Evolutionary conservation across 345 rosid species (phyloP).

Genomic region (Psidium friedrichsthalianum): DNA sequence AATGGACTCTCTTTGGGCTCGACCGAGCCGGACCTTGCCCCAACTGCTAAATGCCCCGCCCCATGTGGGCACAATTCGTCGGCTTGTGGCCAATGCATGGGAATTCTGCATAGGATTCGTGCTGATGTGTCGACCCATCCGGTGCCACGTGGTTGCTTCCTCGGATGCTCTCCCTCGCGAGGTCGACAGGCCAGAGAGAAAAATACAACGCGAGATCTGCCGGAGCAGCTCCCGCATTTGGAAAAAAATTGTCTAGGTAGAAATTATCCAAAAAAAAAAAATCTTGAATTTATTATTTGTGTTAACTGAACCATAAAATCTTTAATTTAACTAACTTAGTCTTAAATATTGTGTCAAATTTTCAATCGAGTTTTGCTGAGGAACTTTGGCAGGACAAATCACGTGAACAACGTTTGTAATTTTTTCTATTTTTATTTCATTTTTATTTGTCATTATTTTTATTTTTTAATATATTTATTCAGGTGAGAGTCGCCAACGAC

Average conservation of each 20-base stretch:
- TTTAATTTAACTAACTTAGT: no score
- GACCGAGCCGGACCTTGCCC: neutral
- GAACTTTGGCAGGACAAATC: no score
- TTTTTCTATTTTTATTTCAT: no score
- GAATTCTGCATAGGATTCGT: neutral
- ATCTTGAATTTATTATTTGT: no score
- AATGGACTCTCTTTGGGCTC: neutral
- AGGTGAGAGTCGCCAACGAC: no score
- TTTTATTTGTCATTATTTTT: no score
- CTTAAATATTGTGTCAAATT: no score
- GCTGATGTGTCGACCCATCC: neutral
- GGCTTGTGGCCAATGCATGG: neutral
- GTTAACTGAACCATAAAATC: no score
- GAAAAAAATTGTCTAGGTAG: neutral
- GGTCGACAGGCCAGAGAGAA: neutral
- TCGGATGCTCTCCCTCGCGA: neutral
- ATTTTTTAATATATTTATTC: no score
- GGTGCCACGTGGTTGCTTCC: constrained; percentile 1
- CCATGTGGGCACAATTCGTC: constrained; percentile 20
- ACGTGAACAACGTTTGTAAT: no score
- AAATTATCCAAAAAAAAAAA: no score
- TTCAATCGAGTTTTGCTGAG: no score
- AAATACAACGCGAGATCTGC: neutral
- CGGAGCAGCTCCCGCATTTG: neutral
- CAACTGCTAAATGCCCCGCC: neutral